Evolutionary conservation across 164 flowering plant genomes (phyloP).

Genomic region (Berberis vulgaris): DNA sequence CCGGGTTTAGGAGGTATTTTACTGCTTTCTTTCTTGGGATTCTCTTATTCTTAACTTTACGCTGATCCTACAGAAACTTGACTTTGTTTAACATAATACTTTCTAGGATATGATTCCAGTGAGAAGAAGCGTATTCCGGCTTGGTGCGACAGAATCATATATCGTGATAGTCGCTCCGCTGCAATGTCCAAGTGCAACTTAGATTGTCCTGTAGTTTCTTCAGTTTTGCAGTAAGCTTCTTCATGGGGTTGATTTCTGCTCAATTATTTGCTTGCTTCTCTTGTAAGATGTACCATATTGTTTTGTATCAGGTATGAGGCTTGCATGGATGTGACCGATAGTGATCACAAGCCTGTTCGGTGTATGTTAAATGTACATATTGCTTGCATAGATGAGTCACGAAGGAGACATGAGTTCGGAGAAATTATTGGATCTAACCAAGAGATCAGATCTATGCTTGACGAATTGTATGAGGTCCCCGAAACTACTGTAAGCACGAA

Average conservation of each 20-base stretch:
- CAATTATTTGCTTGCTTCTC: neutral
- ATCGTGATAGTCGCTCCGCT: constrained; percentile 66
- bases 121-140: constrained; percentile 99
- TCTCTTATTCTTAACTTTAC: neutral
- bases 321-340: constrained; percentile 94
- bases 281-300: constrained; percentile 3
- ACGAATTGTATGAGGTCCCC: constrained; percentile 52
- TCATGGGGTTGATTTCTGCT: constrained; percentile 1
- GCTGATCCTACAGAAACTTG: neutral
- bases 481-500: constrained; percentile 63
- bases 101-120: constrained; percentile 92
- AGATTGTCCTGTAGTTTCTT: constrained; percentile 73
- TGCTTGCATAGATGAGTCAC: constrained; percentile 69
- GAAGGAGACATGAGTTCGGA: constrained; percentile 73
- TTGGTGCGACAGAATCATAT: constrained; percentile 95
- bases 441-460: constrained; percentile 36
- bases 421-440: constrained; percentile 51
- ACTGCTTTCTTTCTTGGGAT: neutral
- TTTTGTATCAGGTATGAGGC: constrained; percentile 70
- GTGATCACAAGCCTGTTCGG: constrained; percentile 98
- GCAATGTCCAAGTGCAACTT: constrained; percentile 56
- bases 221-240: constrained; percentile 51
- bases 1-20: constrained; percentile 81
- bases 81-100: neutral
- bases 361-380: constrained; percentile 62